phyloP scores from a whole-genome alignment of 1,284 basidiomycete species.

The Tilletia horrida region DNA sequence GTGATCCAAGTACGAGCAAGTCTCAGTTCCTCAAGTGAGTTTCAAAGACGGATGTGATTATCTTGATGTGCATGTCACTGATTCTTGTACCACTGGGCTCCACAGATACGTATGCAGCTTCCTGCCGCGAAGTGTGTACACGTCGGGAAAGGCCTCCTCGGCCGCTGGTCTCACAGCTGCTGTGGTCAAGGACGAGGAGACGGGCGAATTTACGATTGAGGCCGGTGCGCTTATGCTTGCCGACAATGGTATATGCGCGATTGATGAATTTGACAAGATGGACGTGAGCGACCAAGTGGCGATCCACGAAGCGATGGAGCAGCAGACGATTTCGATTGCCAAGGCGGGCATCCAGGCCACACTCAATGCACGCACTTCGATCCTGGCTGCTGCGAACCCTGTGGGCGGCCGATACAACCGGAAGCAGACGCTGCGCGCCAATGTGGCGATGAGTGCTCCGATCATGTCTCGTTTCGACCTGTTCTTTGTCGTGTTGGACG shows the following conservation, averaged over 20 bases:
- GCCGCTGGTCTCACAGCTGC: conserved; percentile 98
- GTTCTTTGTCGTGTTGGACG: conserved; percentile 97
- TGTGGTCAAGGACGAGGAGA: conserved; percentile 97
- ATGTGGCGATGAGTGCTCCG: conserved; percentile 95
- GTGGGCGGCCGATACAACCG: conserved; percentile 93
- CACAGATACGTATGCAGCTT: conserved; percentile 94
- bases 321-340: conserved; percentile 98
- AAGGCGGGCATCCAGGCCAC: conserved; percentile 99
- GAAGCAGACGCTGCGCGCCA: conserved; percentile 87
- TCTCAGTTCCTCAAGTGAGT: conserved; percentile 95
- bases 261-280: conserved; percentile 99
- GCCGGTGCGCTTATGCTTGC: conserved; percentile 93
- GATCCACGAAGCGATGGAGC: conserved; percentile 99
- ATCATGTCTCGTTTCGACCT: conserved; percentile 99
- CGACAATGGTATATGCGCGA: conserved; percentile 98
- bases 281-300: conserved; percentile 96
- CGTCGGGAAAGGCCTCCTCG: conserved; percentile 96
- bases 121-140: conserved; percentile 95
- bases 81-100: conserved; percentile 8
- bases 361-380: conserved; percentile 93
- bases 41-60: too few species aligned
- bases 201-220: conserved; percentile 98
- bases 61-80: not conserved
- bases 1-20: conserved; percentile 93
- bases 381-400: conserved; percentile 96